Percentiles rank a stretch among this genome's conserved stretches.
phyloP scores from a whole-genome alignment of 768 basidiomycete species.

The Candolleomyces eurysporus region DNA sequence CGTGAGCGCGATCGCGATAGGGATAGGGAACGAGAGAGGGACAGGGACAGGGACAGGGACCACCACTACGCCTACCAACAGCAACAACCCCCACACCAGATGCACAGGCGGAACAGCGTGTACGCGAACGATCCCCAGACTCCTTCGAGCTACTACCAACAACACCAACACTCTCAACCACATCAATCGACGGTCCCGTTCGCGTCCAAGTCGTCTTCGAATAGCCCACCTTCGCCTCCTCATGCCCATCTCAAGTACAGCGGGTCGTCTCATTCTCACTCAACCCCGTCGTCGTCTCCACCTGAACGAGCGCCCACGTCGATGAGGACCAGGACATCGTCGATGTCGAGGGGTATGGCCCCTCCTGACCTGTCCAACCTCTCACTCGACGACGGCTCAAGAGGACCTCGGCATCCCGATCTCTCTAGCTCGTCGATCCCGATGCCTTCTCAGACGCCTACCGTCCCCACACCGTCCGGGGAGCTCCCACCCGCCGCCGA shows the following conservation, averaged over 20 bases:
- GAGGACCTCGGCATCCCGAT: no score
- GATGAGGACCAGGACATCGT: neutral
- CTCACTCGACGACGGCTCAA: no score
- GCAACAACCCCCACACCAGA: neutral
- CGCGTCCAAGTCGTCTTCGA: no score
- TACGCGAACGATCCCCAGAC: neutral
- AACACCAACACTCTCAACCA: neutral
- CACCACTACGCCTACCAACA: neutral
- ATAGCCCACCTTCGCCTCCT: neutral
- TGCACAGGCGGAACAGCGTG: neutral
- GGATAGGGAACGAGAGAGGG: neutral
- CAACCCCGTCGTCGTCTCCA: neutral
- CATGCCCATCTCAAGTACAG: neutral
- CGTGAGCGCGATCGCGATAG: no score
- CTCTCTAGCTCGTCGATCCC: no score
- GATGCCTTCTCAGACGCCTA: no score
- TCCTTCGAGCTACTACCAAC: neutral
- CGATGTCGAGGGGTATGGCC: neutral
- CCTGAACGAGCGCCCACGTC: neutral
- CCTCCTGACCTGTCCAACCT: no score
- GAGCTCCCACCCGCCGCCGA: neutral
- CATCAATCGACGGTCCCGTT: neutral
- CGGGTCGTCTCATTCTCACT: neutral
- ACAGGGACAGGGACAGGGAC: neutral
- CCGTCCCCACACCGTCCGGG: no score